These are phyloP conservation scores for Chalciporus piperatus DNA, from an alignment of 768 basidiomycete genomes.

Conservation along the genomic window DNA sequence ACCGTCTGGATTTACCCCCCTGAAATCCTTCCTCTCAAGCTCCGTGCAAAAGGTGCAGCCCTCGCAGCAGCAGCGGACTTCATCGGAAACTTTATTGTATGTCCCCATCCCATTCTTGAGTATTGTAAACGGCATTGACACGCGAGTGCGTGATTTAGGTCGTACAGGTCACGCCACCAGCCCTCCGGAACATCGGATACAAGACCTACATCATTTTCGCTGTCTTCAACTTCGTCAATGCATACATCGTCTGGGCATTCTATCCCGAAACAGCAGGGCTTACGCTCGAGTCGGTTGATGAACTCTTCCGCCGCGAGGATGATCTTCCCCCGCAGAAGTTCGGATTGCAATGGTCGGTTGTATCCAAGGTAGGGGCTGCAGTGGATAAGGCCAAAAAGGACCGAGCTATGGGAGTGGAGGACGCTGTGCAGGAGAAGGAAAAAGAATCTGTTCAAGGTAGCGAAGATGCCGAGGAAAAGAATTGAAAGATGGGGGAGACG, in stretches of 20 bases:
- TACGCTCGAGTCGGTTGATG: conserved; percentile 5
- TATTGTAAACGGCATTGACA: neutral
- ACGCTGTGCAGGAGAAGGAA: neutral
- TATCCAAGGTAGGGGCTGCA: neutral
- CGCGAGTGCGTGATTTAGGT: neutral
- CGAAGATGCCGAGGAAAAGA: neutral
- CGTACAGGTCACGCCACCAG: conserved; percentile 9
- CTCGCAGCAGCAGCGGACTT: conserved; percentile 5
- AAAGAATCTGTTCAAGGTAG: neutral
- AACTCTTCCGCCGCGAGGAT: neutral
- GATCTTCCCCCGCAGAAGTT: neutral
- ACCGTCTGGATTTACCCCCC: conserved; percentile 11
- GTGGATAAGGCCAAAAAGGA: neutral
- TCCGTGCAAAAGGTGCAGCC: conserved; percentile 5
- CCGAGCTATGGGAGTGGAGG: neutral
- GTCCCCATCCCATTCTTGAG: neutral
- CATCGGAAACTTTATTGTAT: conserved; percentile 7
- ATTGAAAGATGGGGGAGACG: no score
- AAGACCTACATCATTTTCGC: conserved; percentile 9
- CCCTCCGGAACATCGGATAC: conserved; percentile 9
- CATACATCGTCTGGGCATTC: conserved; percentile 3
- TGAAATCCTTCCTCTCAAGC: conserved; percentile 8
- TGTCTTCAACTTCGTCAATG: conserved; percentile 1
- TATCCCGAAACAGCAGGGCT: conserved; percentile 9
- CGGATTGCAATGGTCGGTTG: neutral